Evolutionary conservation across 306 rosid genomes (phyloP).

Genomic region (Vachellia pachyceras): DNA sequence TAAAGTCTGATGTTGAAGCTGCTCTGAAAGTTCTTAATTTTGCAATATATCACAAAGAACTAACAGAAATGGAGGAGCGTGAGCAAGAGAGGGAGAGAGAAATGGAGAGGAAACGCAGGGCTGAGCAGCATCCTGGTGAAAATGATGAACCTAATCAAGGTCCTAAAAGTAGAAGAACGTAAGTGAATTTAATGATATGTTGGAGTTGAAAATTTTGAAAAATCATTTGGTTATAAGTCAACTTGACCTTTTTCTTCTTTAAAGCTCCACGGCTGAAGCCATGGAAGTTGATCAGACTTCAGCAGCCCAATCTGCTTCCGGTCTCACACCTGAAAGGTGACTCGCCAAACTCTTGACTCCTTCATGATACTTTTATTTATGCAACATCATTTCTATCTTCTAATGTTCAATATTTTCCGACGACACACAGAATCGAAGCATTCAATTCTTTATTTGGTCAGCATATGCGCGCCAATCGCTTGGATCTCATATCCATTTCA

Average conservation of each 20-base stretch:
- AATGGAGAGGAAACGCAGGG: constrained; percentile 65
- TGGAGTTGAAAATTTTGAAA: constrained; percentile 17
- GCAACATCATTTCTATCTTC: not conserved
- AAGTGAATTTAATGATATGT: constrained; percentile 35
- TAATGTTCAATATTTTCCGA: constrained; percentile 14
- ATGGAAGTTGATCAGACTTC: constrained; percentile 78
- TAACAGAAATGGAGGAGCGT: constrained; percentile 94
- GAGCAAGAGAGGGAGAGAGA: constrained; percentile 81
- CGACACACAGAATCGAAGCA: constrained; percentile 67
- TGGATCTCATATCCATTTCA: constrained; percentile 70
- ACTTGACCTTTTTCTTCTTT: not conserved
- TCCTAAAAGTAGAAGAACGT: constrained; percentile 59
- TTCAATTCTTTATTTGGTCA: constrained; percentile 82
- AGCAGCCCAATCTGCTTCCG: constrained; percentile 53
- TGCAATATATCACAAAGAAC: constrained; percentile 94
- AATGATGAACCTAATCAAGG: constrained; percentile 52
- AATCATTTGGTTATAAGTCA: constrained; percentile 34
- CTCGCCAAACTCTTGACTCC: constrained; percentile 3
- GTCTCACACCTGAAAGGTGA: constrained; percentile 77
- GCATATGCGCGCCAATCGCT: constrained; percentile 77
- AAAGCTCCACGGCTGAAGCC: constrained; percentile 63
- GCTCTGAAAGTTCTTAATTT: constrained; percentile 83
- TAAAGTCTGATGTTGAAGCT: constrained; percentile 89
- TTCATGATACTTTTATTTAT: constrained; percentile 19
- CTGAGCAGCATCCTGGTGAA: constrained; percentile 53